These are phyloP conservation scores for Coniella vitis DNA, from an alignment of 2,329 filamentous ascomycete genomes.

Conservation along the genomic window DNA sequence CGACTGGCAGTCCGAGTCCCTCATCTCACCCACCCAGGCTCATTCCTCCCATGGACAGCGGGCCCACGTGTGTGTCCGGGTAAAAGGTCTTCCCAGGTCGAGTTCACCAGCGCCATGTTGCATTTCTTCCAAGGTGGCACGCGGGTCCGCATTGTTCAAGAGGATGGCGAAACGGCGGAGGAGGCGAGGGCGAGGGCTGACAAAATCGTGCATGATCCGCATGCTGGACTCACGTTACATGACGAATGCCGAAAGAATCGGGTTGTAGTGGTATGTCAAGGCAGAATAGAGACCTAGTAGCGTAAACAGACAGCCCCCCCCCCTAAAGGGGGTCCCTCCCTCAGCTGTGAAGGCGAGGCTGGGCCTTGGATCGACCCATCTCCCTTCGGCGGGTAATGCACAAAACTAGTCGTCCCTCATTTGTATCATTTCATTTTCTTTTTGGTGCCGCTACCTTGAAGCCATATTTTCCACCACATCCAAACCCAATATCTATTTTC, in stretches of 20 bases:
- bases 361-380: no score
- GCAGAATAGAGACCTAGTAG: background rate
- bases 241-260: constrained; percentile 3
- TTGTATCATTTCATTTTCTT: no score
- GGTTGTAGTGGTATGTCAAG: constrained; percentile 3
- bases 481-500: no score
- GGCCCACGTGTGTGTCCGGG: constrained; percentile 2
- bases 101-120: constrained; percentile 4
- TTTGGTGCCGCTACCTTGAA: no score
- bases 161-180: background rate
- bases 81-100: constrained; percentile 10
- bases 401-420: no score
- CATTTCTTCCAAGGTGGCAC: background rate
- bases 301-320: no score
- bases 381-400: no score
- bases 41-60: constrained; percentile 2
- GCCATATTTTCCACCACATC: no score
- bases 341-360: no score
- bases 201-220: background rate
- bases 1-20: constrained; percentile 6
- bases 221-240: background rate
- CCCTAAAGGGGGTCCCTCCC: no score
- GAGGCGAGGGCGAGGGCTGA: background rate
- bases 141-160: background rate
- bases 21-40: background rate